Base-by-base conservation (phyloP, 352 stramenopile genomes). In the Aphanomyces cochlioides region DNA sequence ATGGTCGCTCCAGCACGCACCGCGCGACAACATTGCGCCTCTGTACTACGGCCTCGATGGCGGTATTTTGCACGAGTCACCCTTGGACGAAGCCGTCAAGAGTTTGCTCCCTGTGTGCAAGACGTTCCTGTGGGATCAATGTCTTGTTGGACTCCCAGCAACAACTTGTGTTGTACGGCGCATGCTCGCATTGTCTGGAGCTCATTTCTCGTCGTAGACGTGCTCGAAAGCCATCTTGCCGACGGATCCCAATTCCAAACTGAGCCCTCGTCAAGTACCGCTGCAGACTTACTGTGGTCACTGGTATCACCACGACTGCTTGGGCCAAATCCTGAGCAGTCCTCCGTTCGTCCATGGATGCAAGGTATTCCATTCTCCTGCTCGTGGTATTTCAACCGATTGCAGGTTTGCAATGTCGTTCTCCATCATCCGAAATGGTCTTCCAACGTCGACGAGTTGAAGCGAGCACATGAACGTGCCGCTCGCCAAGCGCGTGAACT, bases 221-320 rank as follows among this genome's bases (percentile, higher is more conserved):
- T 67, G 59, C 59, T 17, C 7, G 4, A 13, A 67, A 37, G 3
- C 21, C 7, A 19, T 67, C 5, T 50, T 67, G 13, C 40, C 17
- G 2, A n/a, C 38, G 39, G 41, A 67, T 39, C 59, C 59, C 10
- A 40, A 21, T 1, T 43, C 59, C 13, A 37, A 19, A 41, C 7
- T 67, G 41, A 50, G 43, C 28, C 3, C 17, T 36, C 7, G 5
- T 4, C 8, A 5, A 4, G 15, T 38, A 28, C 59, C 59, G 39
- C 6, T 67, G 3, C 59, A 56, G 38, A 45, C 59, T 12, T 67
- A 67, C 59, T 67, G 59, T 37, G 59, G 41, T 5, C 59, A 67
- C 41, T 67, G 59, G 59, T 67, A 56, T 45, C 59, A 67, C 59
- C 10, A 17, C 59, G 59, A 54, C n/a, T 67, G 59, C 21, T 45